phyloP scores from a whole-genome alignment of 2,329 filamentous ascomycete genomes.

The Cladophialophora chaetospira region DNA sequence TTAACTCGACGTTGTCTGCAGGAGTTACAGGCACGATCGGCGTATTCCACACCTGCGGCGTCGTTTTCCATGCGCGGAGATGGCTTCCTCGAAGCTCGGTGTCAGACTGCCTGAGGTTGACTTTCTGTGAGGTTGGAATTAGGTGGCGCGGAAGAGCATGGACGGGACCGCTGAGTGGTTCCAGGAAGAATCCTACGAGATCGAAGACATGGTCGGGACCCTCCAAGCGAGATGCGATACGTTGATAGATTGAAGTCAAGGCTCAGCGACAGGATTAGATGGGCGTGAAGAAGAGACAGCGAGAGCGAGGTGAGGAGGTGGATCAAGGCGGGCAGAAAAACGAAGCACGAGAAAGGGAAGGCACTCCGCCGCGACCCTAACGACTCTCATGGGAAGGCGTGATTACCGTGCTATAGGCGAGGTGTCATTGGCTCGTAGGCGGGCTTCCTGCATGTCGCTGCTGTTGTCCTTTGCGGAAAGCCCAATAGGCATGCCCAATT shows the following conservation, averaged over 20 bases:
- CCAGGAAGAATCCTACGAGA: conserved; percentile 7
- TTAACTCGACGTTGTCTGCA: conserved; percentile 30
- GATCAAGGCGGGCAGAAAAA: conserved; percentile 4
- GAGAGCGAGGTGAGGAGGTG: conserved; percentile 4
- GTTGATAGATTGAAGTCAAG: conserved; percentile 15
- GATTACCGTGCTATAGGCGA: background rate
- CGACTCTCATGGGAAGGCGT: too few species aligned
- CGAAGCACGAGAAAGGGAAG: conserved; percentile 5
- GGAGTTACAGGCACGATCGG: conserved; percentile 28
- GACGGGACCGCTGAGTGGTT: background rate
- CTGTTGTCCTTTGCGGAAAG: background rate
- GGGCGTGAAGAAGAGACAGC: conserved; percentile 5
- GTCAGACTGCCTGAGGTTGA: conserved; percentile 10
- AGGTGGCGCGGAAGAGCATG: conserved; percentile 5
- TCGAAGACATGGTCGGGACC: conserved; percentile 1
- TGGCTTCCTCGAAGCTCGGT: conserved; percentile 5
- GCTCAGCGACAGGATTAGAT: conserved; percentile 9
- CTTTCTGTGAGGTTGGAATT: conserved; percentile 12
- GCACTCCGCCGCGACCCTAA: background rate
- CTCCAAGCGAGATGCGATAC: background rate
- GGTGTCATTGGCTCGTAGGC: background rate
- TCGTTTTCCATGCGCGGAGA: conserved; percentile 18
- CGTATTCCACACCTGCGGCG: conserved; percentile 8
- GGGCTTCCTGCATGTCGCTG: background rate
- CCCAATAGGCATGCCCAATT: background rate